Conservation (phyloP, 768 basidiomycete genomes). For the Rhodotorula kratochvilovae region DNA sequence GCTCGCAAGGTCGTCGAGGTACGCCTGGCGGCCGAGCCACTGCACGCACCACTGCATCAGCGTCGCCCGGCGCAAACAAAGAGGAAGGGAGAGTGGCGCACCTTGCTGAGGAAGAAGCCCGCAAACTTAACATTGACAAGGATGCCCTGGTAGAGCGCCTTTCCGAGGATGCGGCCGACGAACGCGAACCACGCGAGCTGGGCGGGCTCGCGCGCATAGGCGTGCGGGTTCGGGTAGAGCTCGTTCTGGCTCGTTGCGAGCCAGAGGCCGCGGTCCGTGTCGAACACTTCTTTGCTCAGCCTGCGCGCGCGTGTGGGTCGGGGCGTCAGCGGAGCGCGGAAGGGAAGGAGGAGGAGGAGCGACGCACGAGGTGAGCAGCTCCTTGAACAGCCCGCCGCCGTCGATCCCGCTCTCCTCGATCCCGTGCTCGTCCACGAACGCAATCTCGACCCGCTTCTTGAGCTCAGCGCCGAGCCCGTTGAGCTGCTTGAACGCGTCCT, state of each 20-base stretch:
- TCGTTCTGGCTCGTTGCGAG: slow-evolving; percentile 83
- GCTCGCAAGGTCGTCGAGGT: slow-evolving; percentile 85
- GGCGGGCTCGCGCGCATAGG: slow-evolving; percentile 81
- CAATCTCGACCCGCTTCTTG: slow-evolving; percentile 77
- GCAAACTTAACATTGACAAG: slow-evolving; percentile 92
- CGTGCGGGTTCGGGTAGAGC: slow-evolving; percentile 88
- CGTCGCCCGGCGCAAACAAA: background rate
- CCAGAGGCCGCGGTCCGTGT: slow-evolving; percentile 91
- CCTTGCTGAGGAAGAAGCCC: slow-evolving; percentile 82
- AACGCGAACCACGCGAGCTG: slow-evolving; percentile 84
- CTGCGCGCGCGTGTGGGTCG: slow-evolving; percentile 48
- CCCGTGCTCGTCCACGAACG: slow-evolving; percentile 72
- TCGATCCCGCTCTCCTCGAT: slow-evolving; percentile 71
- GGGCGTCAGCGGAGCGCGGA: too few species aligned
- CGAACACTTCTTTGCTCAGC: slow-evolving; percentile 87
- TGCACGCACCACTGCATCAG: background rate
- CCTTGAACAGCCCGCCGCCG: slow-evolving; percentile 96
- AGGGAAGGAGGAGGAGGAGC: background rate
- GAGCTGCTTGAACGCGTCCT: slow-evolving; percentile 86
- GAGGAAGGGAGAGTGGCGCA: slow-evolving; percentile 47
- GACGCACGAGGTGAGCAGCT: slow-evolving; percentile 71
- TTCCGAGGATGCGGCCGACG: slow-evolving; percentile 88
- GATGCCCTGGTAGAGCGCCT: slow-evolving; percentile 94
- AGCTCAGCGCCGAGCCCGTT: slow-evolving; percentile 62
- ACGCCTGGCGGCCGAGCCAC: slow-evolving; percentile 90